Base-by-base conservation (phyloP, 2,329 filamentous ascomycete genomes). In the Penicillium sp. region DNA sequence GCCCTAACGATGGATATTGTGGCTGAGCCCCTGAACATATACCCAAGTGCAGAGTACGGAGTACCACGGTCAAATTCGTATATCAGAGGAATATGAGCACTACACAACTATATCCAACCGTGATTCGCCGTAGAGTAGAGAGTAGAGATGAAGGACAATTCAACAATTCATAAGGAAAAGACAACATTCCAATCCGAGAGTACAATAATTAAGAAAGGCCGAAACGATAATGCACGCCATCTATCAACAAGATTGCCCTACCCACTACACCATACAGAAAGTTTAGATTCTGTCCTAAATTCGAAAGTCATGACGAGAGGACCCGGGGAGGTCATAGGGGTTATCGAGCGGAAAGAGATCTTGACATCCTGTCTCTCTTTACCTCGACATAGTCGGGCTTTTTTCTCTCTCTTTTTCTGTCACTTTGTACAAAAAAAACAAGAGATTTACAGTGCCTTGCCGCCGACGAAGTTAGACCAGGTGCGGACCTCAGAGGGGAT, bases 381-480 rank as follows among this genome's bases (percentile, higher is more conserved):
- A 29, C 29, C 27, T 41, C 42, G 55, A 57, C 55, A 54, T 48
- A 37, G 27, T 42, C 35, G 51, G 54, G 51, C 40, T 42, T 50
- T 50, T 62, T 61, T 37, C 7, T 42, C 17, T 43, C 50, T 35
- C 41, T 56, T 56, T 33, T 58, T 52, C 49, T 53, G 49, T 50
- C 35, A 64, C 56, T 62, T 58, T 61, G 56, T 63, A 60, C 60
- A 62, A 55, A 31, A 45, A 50, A n/a, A 49, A 48, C 0, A 50
- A 17, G 47, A 58, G 47, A 61, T 69, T 75, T 76, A 80, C 73
- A 80, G 69, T 63, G 75, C 71, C 71, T 77, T 80, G 70, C 89
- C 88, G 64, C 92, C 92, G 70, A 96, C 89, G 77, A 97, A 99
- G 70, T 97, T 89, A 65, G 91, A 95, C 94, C 94, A 99, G 71